Base-by-base conservation (phyloP, 768 basidiomycete genomes). In the Boletus vinaceobasis region DNA sequence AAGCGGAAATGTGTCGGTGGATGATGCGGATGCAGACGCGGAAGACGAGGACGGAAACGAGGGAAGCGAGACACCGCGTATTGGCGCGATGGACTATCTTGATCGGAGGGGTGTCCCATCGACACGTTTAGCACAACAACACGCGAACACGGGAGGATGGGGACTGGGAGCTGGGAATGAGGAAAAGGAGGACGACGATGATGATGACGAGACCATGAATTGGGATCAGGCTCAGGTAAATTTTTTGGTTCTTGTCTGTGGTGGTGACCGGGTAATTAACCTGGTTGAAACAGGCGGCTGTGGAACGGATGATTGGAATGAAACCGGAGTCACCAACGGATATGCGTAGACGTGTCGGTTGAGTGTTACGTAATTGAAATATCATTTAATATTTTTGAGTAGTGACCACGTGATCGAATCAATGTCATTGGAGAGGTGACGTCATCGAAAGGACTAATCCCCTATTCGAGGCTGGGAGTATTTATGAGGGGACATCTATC, bases 211-310 rank as follows among this genome's bases (percentile, higher is more conserved):
- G 47, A 65, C 74, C 10, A 66, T 82, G 61, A 83, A 87, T 55
- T 87, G 83, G 84, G 87, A 87, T 60, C 80, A 87, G 65, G 82
- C 81, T 38, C 86, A 89, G 77, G 85, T 82, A 55, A 53, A 64
- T 47, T 38, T 43, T n/a, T 36, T 5, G 14, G 4, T 15, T 19
- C 36, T 32, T 5, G 3, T 47, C 15, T 23, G 11, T 26, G 9
- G 14, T 17, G 19, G 23, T 40, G 4, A 10, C 3, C 17, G 37
- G 8, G 32, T 40, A 23, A n/a, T 11, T 60, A 17, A 67, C 6
- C 17, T 26, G 32, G 5, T 48, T 44, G 45, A 43, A 47, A 21
- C 54, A 81, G 79, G 81, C 78, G 7, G 77, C 76, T 9, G 79
- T 83, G 4, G 83, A 84, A 63, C 77, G 77, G 14, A 82, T 83